These are phyloP conservation scores for Vigna mungo DNA, from an alignment of 306 rosid species.

Conservation along the genomic window DNA sequence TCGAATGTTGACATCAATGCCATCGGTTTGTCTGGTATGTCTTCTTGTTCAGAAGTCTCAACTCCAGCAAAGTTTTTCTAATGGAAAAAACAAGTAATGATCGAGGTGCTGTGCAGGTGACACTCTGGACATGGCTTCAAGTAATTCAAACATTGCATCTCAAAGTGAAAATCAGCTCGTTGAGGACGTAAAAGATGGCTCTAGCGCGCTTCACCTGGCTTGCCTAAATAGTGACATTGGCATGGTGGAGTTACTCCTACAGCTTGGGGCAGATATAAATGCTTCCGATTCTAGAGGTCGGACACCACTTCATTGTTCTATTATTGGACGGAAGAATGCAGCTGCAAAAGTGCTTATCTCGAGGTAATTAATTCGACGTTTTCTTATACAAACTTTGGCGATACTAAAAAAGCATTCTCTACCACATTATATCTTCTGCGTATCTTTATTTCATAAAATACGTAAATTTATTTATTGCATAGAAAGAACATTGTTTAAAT, in stretches of 20 bases:
- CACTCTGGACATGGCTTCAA: slow-evolving; percentile 48
- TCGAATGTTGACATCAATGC: slow-evolving; percentile 59
- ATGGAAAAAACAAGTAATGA: slow-evolving; percentile 41
- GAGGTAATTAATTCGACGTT: slow-evolving; percentile 51
- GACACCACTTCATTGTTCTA: slow-evolving; percentile 76
- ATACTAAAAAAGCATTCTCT: slow-evolving; percentile 30
- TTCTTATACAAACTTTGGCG: slow-evolving; percentile 15
- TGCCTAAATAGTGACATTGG: slow-evolving; percentile 69
- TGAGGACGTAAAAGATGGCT: slow-evolving; percentile 53
- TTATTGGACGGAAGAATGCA: slow-evolving; percentile 52
- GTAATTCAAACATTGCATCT: slow-evolving; percentile 43
- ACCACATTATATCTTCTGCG: not conserved
- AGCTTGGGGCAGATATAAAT: slow-evolving; percentile 74
- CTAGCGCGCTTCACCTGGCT: slow-evolving; percentile 77
- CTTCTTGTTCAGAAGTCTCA: slow-evolving; percentile 36
- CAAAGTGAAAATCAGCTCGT: slow-evolving; percentile 48
- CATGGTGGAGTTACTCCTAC: slow-evolving; percentile 85
- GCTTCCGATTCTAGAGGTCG: slow-evolving; percentile 64
- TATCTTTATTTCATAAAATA: not conserved
- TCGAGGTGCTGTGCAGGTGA: slow-evolving; percentile 51
- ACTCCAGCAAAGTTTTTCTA: slow-evolving; percentile 33
- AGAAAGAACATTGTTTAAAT: too few relatives aligned
- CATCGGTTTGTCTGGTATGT: slow-evolving; percentile 51
- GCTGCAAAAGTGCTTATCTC: slow-evolving; percentile 63
- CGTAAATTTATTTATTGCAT: too few relatives aligned